Base-by-base conservation (phyloP, 495 filamentous ascomycete species). In the Penicillium alfredii region DNA sequence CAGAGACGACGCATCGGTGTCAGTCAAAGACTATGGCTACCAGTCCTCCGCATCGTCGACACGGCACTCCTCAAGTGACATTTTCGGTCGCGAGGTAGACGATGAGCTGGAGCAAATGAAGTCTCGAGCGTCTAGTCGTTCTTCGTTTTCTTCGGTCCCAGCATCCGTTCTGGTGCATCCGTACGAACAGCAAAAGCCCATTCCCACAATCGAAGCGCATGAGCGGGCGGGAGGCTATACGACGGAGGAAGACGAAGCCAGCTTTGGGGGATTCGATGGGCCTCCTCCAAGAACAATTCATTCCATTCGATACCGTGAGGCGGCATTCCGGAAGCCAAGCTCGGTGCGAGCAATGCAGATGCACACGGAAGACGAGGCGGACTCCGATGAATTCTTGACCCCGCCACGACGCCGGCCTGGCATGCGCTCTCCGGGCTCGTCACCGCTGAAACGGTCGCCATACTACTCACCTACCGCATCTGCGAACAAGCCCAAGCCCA, bases 291-390 rank as follows among this genome's bases (percentile, higher is more conserved):
- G 41, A 26, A 19, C 38, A 8, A 40, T 55, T 10, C 57, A 56
- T 4, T 53, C 53, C 4, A 54, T 64, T n/a, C 51, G 58, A 11
- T 58, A 63, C 19, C 60, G 60, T 1, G 57, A 67, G 35, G 59
- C 71, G 1, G 68, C 66, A 6, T 84, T 84, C 44, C 70, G 80
- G 32, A 85, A 85, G 6, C 78, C 84, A 1, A 86, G 82, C 22
- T 84, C 81, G 1, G 78, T 90, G 6, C 72, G 79, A 23, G 81
- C 81, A 1, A 79, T 92, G 66, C 85, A 90, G 50, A 85, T 90
- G 78, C 72, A 72, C 30, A 74, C 77, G 0, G 62, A 66, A 49
- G 65, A 60, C 41, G 66, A 69, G 47, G 56, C 49, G 2, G 61
- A 60, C 6, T 56, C 68, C 0, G 63, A 61, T 21, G 64, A 65